phyloP scores from a whole-genome alignment of 1,284 basidiomycete genomes.

The Tausonia pullulans region DNA sequence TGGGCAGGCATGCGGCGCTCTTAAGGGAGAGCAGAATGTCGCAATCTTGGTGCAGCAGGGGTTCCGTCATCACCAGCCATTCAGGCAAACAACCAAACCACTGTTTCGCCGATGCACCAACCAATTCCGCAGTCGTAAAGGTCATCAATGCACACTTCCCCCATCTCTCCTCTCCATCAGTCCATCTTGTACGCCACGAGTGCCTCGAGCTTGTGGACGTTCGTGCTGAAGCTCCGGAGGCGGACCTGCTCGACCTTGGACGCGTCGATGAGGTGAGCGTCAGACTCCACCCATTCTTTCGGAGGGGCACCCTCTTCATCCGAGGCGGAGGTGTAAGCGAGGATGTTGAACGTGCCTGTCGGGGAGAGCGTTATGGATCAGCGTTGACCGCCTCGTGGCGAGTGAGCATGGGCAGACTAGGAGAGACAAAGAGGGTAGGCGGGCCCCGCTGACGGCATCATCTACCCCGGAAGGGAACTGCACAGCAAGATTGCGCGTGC shows the following conservation, averaged over 20 bases:
- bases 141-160: too few relatives aligned
- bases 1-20: too few relatives aligned
- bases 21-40: too few relatives aligned
- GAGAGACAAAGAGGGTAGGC: too few relatives aligned
- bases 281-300: constrained; percentile 87
- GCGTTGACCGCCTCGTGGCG: too few relatives aligned
- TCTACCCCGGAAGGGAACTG: too few relatives aligned
- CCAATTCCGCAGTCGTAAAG: too few relatives aligned
- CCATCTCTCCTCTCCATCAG: neutral
- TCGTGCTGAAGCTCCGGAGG: constrained; percentile 78
- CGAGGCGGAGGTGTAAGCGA: constrained; percentile 69
- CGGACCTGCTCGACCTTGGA: constrained; percentile 95
- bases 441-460: too few relatives aligned
- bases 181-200: constrained; percentile 22
- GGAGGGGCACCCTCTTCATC: constrained; percentile 56
- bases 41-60: too few relatives aligned
- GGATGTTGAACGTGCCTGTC: constrained; percentile 65
- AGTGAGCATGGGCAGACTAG: too few relatives aligned
- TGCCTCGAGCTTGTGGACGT: constrained; percentile 71
- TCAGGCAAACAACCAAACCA: too few relatives aligned
- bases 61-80: too few relatives aligned
- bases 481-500: neutral
- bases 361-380: neutral
- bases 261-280: constrained; percentile 86
- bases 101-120: neutral